Base-by-base conservation (phyloP, 2,329 filamentous ascomycete species). In the Ophiostoma montium region DNA sequence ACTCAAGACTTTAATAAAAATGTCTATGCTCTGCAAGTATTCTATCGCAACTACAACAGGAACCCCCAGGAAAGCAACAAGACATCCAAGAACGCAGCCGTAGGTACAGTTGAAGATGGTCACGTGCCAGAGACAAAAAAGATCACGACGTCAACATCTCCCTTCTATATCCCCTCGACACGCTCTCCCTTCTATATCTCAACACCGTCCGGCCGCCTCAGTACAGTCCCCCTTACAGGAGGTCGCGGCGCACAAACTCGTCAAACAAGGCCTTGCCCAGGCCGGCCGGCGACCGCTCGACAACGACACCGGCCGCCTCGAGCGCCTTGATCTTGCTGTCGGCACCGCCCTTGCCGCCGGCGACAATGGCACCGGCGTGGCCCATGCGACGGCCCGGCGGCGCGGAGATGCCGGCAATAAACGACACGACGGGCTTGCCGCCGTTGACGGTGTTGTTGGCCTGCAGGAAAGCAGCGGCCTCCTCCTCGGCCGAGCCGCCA, bases 251-350 rank as follows among this genome's bases (percentile, higher is more conserved):
- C 66, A 96, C 87, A 66, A 98, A 98, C 74, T 96, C 86, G 56
- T 86, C 83, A 65, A 94, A 86, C 62, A 98, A 75, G 53, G 88
- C 84, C 79, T 95, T 95, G 66, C 92, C 92, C 60, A 98, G 78
- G 59, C 80, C 70, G 58, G 92, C 92, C 56, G 92, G 90, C 62
- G 86, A 94, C 68, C 87, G 83, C 81, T 96, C 90, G 58, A 98
- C 92, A 61, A 95, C 79, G 61, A 96, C 92, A 66, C 92, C 92
- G 55, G 92, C 92, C 56, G 78, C 76, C 75, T 96, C 85, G 53
- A 98, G 82, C 54, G 92, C 92, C 61, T 82, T 76, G 70, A 98
- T 98, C 84, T 98, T 98, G 65, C 87, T 94, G 72, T 96, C 88
- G 57, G 92, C 92, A 65, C 88, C 92, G 64, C 92, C 92, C 80